A percentile compares a stretch with the other conserved stretches of the same genome.
These are phyloP conservation scores for Aspergillus oerlinghausenensis DNA, from an alignment of 2,329 filamentous ascomycete species.

Conservation along the genomic window DNA sequence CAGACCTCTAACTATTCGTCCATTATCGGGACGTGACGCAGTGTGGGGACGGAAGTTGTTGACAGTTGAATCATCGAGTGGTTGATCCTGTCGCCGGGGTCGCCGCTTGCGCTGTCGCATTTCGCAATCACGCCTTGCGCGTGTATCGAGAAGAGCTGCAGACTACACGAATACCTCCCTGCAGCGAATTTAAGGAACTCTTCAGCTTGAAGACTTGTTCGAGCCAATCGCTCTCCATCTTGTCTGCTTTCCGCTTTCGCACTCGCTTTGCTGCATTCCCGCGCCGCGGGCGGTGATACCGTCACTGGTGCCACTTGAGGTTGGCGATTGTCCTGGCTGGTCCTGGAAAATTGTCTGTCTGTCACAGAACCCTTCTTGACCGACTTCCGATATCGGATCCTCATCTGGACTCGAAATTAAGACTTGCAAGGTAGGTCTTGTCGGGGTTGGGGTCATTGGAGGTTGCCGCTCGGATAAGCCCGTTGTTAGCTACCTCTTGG, in stretches of 20 bases:
- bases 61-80: neutral
- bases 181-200: constrained; percentile 5
- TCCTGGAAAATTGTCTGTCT: neutral
- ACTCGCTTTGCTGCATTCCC: constrained; percentile 13
- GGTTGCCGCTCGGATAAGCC: neutral
- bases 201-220: neutral
- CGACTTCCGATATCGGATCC: neutral
- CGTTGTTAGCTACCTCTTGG: neutral
- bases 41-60: constrained; percentile 7
- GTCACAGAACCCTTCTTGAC: neutral
- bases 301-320: constrained; percentile 4
- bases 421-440: neutral
- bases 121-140: constrained; percentile 7
- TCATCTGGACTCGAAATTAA: neutral
- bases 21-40: neutral
- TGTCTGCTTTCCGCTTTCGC: constrained; percentile 9
- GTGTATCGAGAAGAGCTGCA: constrained; percentile 3
- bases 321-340: constrained; percentile 1
- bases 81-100: neutral
- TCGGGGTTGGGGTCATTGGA: neutral
- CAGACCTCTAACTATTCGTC: neutral
- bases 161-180: constrained; percentile 4
- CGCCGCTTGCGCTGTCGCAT: constrained; percentile 1
- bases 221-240: constrained; percentile 1
- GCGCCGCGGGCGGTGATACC: constrained; percentile 17